Evolutionary conservation across 257 asterid species (phyloP).

Genomic region (Fraxinus cuspidata): DNA sequence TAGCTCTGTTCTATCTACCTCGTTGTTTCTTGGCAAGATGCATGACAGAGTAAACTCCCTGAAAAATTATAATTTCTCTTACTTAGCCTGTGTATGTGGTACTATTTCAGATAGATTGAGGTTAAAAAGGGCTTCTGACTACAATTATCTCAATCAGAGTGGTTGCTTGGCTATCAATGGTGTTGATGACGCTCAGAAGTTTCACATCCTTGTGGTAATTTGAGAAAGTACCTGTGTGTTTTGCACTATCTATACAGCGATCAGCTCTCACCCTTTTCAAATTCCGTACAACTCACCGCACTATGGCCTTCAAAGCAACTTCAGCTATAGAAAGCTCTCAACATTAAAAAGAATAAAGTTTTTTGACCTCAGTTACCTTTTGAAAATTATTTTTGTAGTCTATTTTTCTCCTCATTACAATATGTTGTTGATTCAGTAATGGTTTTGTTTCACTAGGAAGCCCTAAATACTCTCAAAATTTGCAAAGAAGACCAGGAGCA

Average conservation of each 20-base stretch:
- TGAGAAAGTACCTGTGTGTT: not conserved
- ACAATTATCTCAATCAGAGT: constrained; percentile 80
- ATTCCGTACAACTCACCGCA: not conserved
- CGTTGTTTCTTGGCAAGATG: constrained; percentile 10
- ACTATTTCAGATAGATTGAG: constrained; percentile 64
- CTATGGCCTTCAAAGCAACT: not conserved
- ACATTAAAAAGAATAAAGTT: not conserved
- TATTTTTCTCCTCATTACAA: constrained; percentile 21
- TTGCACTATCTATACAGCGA: not conserved
- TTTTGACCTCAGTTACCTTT: not conserved
- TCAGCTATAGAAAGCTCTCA: not conserved
- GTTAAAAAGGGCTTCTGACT: constrained; percentile 66
- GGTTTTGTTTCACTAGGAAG: constrained; percentile 59
- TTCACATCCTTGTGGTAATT: constrained; percentile 51
- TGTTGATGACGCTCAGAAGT: constrained; percentile 69
- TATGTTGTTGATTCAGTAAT: constrained; percentile 21
- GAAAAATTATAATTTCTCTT: constrained; percentile 11
- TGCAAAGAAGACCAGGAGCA: constrained; percentile 75
- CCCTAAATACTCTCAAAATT: constrained; percentile 58
- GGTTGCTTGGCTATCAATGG: constrained; percentile 60
- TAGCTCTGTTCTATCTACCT: not conserved
- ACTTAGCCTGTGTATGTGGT: constrained; percentile 20
- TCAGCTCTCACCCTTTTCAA: not conserved
- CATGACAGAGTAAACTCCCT: constrained; percentile 4
- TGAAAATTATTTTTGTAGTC: constrained; percentile 8